phyloP scores from a whole-genome alignment of 2,329 filamentous ascomycete species.

The Fusarium cicatricum region DNA sequence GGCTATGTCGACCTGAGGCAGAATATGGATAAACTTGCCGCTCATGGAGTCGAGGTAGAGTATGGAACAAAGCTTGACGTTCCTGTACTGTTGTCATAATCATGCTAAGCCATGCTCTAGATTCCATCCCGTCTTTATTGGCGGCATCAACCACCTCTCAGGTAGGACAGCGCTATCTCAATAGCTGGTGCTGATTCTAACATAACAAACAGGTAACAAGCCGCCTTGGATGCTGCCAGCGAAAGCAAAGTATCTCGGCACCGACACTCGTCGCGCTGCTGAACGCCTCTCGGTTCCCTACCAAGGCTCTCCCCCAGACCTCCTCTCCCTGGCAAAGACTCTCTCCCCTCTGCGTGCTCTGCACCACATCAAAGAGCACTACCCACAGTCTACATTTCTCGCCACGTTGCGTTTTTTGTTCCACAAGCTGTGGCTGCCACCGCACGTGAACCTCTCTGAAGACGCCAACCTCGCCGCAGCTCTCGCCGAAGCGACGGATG shows the following conservation, averaged over 20 bases:
- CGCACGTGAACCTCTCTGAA: constrained; percentile 66
- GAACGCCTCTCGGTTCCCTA: constrained; percentile 49
- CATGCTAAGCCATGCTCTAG: constrained; percentile 48
- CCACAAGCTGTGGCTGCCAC: constrained; percentile 68
- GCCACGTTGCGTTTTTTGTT: constrained; percentile 64
- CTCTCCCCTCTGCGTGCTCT: constrained; percentile 70
- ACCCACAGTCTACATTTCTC: constrained; percentile 59
- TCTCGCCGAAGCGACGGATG: constrained; percentile 45
- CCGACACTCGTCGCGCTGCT: constrained; percentile 53
- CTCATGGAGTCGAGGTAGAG: constrained; percentile 71
- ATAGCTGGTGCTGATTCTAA: constrained; percentile 1
- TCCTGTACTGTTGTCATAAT: neutral
- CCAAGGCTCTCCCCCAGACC: constrained; percentile 51
- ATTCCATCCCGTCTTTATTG: constrained; percentile 76
- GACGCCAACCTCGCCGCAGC: constrained; percentile 58
- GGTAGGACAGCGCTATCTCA: constrained; percentile 49
- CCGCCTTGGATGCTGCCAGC: constrained; percentile 76
- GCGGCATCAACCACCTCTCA: constrained; percentile 68
- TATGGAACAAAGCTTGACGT: constrained; percentile 49
- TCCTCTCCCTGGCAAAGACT: constrained; percentile 55
- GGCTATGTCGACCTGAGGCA: constrained; percentile 65
- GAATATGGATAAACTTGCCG: constrained; percentile 62
- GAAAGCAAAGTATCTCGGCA: constrained; percentile 66
- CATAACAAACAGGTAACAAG: constrained; percentile 66
- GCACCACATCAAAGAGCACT: constrained; percentile 69